Evolutionary conservation across 768 basidiomycete species (phyloP), one percentile per base, ranked within the genome.

Genomic region (Exsudoporus frostii): DNA sequence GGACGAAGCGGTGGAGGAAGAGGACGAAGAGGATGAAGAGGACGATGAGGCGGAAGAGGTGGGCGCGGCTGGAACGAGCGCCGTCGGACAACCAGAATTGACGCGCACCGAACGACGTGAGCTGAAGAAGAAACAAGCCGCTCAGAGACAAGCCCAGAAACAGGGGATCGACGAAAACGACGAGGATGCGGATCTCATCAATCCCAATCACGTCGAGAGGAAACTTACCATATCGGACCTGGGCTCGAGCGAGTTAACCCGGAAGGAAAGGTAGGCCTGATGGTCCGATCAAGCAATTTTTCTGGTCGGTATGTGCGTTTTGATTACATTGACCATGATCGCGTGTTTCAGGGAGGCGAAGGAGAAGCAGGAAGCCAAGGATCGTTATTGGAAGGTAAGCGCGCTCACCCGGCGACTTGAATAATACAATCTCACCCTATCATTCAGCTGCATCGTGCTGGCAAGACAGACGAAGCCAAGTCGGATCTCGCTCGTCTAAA

Each of bases 391-490:
- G 85, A 92, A 95, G 81, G 88, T 90, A 25, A 1, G 75, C 57
- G 14, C 11, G 13, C 13, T 24, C 15, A 24, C 34, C 64, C 20
- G 20, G 3, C 1, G 13, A 48, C 15, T 52, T 47, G 30, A 37
- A 49, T 17, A 15, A 29, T 51, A 29, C 1, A 53, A 53, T 51
- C 24, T 56, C 45, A 51, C 32, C 4, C 40, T 27, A 45, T 13
- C 5, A 9, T 37, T 8, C 59, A 89, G 88, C 75, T 89, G 30
- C 88, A 92, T 62, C 47, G 74, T 15, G 76, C 81, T 69, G 95
- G 95, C 55, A 90, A 97, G 83, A 98, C 95, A 0, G 85, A 88
- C 33, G 79, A 97, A 68, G 94, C 95, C 19, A 90, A 93, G 73
- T 70, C 85, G 4, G 95, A 98, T 70, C 83, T 98, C 45, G 82